Conservation (phyloP, 1,139 yeast species). For the Candida neerlandica region DNA sequence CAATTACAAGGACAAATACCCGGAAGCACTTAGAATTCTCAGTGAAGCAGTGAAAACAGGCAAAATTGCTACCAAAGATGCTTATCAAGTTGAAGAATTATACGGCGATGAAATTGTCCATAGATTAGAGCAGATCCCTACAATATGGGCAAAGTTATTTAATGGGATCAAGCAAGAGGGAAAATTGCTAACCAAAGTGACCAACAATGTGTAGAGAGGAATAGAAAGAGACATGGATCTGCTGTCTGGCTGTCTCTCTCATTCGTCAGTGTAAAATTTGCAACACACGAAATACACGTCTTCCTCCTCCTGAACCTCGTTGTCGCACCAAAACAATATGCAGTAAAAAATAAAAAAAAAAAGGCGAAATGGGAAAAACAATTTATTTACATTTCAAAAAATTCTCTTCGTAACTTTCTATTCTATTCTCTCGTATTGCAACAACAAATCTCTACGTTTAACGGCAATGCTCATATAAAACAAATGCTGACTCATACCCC, state of each 20-base stretch:
- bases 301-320: not conserved
- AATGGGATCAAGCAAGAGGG: conserved; percentile 35
- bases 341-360: not conserved
- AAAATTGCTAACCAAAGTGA: conserved; percentile 38
- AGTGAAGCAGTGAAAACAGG: conserved; percentile 41
- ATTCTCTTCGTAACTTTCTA: not conserved
- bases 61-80: conserved; percentile 33
- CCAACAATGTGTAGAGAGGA: too few relatives aligned
- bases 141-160: conserved; percentile 32
- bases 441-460: not conserved
- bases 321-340: not conserved
- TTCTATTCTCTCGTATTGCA: not conserved
- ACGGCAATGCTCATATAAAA: conserved; percentile 6
- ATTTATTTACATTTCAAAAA: conserved; percentile 4
- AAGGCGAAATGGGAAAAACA: not conserved
- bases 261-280: too few relatives aligned
- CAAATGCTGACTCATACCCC: conserved; percentile 11
- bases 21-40: conserved; percentile 38
- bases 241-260: too few relatives aligned
- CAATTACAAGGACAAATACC: conserved; percentile 36
- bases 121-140: conserved; percentile 30
- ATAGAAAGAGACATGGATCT: too few relatives aligned
- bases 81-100: conserved; percentile 29
- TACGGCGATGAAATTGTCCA: conserved; percentile 20
- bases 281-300: not conserved